Conservation (phyloP, 2,329 filamentous ascomycete species). For the Metarhizium humberi region DNA sequence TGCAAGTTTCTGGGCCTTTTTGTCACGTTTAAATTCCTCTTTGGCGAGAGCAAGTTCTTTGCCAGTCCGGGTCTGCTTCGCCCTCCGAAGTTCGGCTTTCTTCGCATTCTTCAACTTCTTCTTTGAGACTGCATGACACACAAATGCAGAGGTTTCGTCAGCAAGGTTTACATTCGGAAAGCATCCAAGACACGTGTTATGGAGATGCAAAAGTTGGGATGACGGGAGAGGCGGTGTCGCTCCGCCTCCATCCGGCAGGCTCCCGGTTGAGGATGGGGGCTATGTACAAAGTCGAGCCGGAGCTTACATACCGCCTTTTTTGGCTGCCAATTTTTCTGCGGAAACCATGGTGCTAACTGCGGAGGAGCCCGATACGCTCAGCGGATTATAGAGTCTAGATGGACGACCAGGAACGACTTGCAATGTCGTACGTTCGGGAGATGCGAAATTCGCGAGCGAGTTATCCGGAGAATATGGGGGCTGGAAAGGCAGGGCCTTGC, state of each 20-base stretch:
- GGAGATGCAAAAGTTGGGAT: background rate
- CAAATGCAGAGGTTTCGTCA: background rate
- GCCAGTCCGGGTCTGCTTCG: slow-evolving; percentile 13
- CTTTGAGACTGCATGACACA: background rate
- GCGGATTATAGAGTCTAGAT: background rate
- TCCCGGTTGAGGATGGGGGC: background rate
- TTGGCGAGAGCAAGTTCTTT: slow-evolving; percentile 14
- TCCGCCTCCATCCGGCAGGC: background rate
- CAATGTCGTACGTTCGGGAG: background rate
- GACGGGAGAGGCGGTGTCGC: background rate
- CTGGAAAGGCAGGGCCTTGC: background rate
- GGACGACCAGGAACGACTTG: background rate
- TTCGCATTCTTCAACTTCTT: background rate
- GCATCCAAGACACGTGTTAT: background rate
- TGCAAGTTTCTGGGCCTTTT: slow-evolving; percentile 19
- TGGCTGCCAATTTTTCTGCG: background rate
- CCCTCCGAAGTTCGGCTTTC: background rate
- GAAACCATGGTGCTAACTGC: background rate
- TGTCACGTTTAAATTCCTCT: slow-evolving; percentile 21
- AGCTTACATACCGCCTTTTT: background rate
- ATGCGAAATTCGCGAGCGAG: background rate
- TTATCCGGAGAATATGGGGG: background rate
- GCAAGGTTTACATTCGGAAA: background rate
- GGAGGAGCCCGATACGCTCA: background rate
- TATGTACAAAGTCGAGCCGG: background rate